These are phyloP conservation scores for Zasmidium citrigriseum DNA, from an alignment of 2,329 filamentous ascomycete genomes.

Conservation along the genomic window DNA sequence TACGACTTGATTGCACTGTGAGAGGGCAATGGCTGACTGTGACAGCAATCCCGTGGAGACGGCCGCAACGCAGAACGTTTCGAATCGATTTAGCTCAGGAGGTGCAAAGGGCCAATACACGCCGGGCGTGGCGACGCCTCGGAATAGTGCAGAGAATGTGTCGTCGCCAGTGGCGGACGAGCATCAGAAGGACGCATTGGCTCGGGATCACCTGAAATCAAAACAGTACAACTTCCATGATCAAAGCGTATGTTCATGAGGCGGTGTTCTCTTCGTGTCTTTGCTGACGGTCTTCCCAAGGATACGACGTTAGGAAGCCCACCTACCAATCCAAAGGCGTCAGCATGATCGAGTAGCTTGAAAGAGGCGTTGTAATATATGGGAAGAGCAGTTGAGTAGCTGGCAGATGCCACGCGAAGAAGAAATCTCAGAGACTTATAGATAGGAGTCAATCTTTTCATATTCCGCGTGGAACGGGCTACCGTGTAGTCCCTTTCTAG, in stretches of 20 bases:
- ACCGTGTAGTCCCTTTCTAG: too few species aligned
- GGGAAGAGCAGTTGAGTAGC: too few species aligned
- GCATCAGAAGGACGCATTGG: background rate
- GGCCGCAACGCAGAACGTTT: slow-evolving; percentile 2
- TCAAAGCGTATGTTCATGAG: slow-evolving; percentile 1
- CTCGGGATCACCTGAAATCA: background rate
- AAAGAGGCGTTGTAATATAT: too few species aligned
- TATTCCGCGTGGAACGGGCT: too few species aligned
- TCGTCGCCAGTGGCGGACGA: background rate
- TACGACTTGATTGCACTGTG: background rate
- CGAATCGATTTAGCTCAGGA: slow-evolving; percentile 5
- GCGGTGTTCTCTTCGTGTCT: too few species aligned
- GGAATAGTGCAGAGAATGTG: background rate
- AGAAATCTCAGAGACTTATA: too few species aligned
- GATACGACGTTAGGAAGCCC: background rate
- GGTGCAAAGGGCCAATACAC: slow-evolving; percentile 5
- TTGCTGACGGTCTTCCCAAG: background rate
- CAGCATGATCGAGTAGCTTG: too few species aligned
- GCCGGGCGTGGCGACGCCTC: slow-evolving; percentile 3
- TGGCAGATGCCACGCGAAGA: too few species aligned
- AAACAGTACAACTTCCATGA: slow-evolving; percentile 1
- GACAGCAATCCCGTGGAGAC: slow-evolving; percentile 8
- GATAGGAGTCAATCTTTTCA: too few species aligned
- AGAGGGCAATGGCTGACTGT: background rate
- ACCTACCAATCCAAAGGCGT: background rate